These are phyloP conservation scores for Pseudogymnoascus sp. DNA, from an alignment of 2,329 filamentous ascomycete species.

Conservation along the genomic window DNA sequence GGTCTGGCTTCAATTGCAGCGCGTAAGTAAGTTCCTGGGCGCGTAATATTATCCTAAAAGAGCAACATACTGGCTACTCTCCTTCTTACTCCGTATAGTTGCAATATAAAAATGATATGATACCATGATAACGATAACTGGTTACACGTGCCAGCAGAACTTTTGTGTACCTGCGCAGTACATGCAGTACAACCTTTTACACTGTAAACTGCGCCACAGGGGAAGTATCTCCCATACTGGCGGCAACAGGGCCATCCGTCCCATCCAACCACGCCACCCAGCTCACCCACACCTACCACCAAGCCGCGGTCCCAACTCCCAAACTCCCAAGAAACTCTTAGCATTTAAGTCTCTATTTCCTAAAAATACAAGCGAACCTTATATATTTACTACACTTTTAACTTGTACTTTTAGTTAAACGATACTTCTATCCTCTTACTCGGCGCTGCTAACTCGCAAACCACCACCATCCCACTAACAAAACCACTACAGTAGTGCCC, in stretches of 20 bases:
- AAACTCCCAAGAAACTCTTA: background rate
- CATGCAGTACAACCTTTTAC: background rate
- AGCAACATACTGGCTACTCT: no score
- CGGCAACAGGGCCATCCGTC: background rate
- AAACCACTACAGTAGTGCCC: background rate
- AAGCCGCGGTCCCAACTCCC: background rate
- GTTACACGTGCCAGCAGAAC: background rate
- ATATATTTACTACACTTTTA: background rate
- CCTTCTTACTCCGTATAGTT: background rate
- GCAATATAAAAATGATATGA: background rate
- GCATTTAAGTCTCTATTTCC: background rate
- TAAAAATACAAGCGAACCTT: background rate
- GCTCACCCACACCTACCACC: background rate
- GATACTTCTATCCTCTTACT: background rate
- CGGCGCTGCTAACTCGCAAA: background rate
- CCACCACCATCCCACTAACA: background rate
- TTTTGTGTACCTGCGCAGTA: background rate
- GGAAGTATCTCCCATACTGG: background rate
- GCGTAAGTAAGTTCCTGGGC: background rate
- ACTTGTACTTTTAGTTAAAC: background rate
- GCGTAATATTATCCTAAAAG: background rate
- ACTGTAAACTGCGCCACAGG: conserved; percentile 4
- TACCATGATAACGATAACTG: background rate
- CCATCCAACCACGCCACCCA: background rate
- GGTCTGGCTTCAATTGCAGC: background rate